Percentiles rank a stretch among this genome's conserved stretches.
These are phyloP conservation scores for Neurospora sp. DNA, from an alignment of 495 filamentous ascomycete genomes.

Conservation along the genomic window DNA sequence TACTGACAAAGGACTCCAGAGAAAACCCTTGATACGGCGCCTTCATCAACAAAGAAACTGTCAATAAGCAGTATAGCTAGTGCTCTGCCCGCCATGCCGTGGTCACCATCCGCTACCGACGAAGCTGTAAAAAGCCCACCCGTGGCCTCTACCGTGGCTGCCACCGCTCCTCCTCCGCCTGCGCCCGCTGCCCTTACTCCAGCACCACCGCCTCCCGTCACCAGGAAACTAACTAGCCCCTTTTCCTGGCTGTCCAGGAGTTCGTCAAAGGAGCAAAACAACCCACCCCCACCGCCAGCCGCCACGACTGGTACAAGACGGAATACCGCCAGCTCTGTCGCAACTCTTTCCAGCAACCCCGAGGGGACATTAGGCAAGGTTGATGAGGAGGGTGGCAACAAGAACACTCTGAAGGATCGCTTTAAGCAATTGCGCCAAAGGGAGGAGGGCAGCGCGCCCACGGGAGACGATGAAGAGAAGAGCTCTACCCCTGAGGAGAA, in stretches of 20 bases:
- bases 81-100: constrained; percentile 46
- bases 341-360: constrained; percentile 61
- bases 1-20: constrained; percentile 5
- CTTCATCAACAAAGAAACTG: constrained; percentile 28
- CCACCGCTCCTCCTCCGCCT: constrained; percentile 12
- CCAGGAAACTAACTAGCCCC: constrained; percentile 65
- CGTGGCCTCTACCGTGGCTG: constrained; percentile 21
- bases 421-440: constrained; percentile 77
- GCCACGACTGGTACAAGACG: constrained; percentile 31
- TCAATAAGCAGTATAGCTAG: constrained; percentile 38
- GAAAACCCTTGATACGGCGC: constrained; percentile 17
- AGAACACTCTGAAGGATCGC: constrained; percentile 70
- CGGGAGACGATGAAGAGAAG: constrained; percentile 38
- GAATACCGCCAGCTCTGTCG: constrained; percentile 67
- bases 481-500: constrained; percentile 47
- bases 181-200: constrained; percentile 30
- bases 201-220: constrained; percentile 27
- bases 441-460: constrained; percentile 55
- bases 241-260: constrained; percentile 82
- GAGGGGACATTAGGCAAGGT: constrained; percentile 63
- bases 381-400: constrained; percentile 45
- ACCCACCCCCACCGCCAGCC: constrained; percentile 36
- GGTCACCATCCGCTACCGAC: constrained; percentile 34
- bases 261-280: constrained; percentile 52
- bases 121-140: constrained; percentile 24